Base-by-base conservation (phyloP, 2,329 filamentous ascomycete genomes). In the Rosellinia necatrix region DNA sequence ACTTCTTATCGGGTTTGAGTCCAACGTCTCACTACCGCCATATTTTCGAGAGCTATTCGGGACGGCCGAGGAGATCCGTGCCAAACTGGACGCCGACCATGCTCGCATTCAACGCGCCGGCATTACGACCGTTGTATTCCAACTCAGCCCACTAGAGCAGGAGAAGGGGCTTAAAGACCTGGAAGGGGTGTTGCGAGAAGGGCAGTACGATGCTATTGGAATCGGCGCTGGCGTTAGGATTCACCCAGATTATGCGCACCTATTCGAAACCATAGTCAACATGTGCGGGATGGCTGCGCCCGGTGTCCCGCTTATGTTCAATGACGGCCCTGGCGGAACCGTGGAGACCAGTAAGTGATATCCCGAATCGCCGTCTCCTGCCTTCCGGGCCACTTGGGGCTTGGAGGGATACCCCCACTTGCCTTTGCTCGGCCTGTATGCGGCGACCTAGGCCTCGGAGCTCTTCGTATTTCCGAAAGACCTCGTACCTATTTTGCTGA, bases 181-280 rank as follows among this genome's bases (percentile, higher is more conserved):
- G 3, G 48, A 44, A 53, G n/a, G n/a, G 12, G 29, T 53, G 29
- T 43, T 61, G 3, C 43, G 27, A 25, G 34, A 55, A 25, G 47
- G 37, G 12, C 32, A 58, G 24, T 61, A 62, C 50, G 64, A 56
- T 25, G 60, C 58, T 10, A 58, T 64, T 49, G 51, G 58, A 27
- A 59, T 64, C 30, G 60, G 62, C n/a, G 53, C 60, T 4, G 60
- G 62, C 10, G 42, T 59, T 22, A 60, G 58, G 30, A 22, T 64
- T 12, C 29, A 57, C 19, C 52, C 60, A 8, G 50, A 56, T 6
- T 24, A 59, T 25, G 56, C 60, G 10, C 40, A 10, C 9, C n/a
- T 63, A 30, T 63, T 67, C 49, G 62, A 67, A 48, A 51, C 59
- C 21, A 44, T 61, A 10, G 66, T 64, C 46, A 63, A 61, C 56